These are phyloP conservation scores for Acaromyces ingoldii DNA, from an alignment of 1,284 basidiomycete genomes.

Conservation along the genomic window DNA sequence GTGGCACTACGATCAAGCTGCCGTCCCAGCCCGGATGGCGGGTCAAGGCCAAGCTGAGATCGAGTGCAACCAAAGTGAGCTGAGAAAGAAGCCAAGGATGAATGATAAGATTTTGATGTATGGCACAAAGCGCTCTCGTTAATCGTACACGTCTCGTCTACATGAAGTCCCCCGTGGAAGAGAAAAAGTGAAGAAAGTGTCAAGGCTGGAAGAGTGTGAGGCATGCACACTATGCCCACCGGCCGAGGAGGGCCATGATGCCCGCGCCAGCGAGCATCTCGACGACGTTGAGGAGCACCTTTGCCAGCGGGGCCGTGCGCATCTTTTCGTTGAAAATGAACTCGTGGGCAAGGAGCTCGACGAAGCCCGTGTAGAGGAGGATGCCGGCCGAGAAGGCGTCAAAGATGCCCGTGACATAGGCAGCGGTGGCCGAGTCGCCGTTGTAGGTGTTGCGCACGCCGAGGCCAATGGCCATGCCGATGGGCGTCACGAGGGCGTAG, in stretches of 20 bases:
- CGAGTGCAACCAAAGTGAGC: no score
- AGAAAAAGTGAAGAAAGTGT: no score
- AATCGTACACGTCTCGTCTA: no score
- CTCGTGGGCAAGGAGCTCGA: conserved; percentile 49
- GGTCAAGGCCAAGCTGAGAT: no score
- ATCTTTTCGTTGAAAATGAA: conserved; percentile 52
- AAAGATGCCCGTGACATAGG: conserved; percentile 46
- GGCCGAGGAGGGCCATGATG: conserved; percentile 54
- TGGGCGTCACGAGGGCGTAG: conserved; percentile 46
- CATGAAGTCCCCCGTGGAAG: no score
- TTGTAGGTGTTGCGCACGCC: conserved; percentile 46
- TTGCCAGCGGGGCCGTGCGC: conserved; percentile 45
- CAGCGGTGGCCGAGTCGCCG: conserved; percentile 39
- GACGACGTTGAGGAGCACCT: conserved; percentile 40
- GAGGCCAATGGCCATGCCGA: conserved; percentile 49
- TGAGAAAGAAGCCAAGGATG: no score
- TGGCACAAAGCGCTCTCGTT: no score
- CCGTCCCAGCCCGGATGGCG: no score
- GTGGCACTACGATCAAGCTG: no score
- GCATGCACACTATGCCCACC: conserved; percentile 49
- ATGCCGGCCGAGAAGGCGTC: conserved; percentile 47
- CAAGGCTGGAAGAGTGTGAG: no score
- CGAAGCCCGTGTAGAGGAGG: conserved; percentile 49
- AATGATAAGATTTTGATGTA: no score
- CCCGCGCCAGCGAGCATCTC: conserved; percentile 53